Conservation (phyloP, 306 rosid species). For the Rubus idaeus region DNA sequence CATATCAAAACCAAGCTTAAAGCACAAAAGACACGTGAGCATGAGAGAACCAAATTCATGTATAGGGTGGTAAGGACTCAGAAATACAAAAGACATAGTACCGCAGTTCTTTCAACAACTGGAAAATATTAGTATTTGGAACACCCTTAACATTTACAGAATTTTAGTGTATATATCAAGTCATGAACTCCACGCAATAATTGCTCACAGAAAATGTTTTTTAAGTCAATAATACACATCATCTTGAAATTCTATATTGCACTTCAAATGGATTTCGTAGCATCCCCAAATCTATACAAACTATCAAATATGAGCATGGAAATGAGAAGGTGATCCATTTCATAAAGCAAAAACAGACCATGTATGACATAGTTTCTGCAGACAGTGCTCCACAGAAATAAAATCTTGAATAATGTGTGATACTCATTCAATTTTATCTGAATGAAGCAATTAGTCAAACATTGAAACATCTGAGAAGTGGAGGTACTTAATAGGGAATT, state of each 20-base stretch:
- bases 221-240: not conserved
- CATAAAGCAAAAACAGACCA: not conserved
- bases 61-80: not conserved
- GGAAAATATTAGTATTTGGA: not conserved
- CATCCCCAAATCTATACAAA: not conserved
- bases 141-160: not conserved
- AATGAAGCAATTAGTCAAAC: not conserved
- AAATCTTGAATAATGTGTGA: not conserved
- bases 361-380: not conserved
- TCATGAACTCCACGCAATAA: not conserved
- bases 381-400: not conserved
- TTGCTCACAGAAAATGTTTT: not conserved
- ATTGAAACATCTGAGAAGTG: not conserved
- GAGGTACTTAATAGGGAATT: not conserved
- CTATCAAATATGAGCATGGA: not conserved
- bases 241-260: not conserved
- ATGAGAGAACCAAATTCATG: not conserved
- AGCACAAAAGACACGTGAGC: not conserved
- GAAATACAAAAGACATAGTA: not conserved
- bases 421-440: not conserved
- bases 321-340: not conserved
- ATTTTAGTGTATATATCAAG: not conserved
- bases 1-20: slow-evolving; percentile 21
- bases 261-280: not conserved
- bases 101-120: slow-evolving; percentile 5